Evolutionary conservation across 768 basidiomycete genomes (phyloP), one percentile per base, ranked within the genome.

Genomic region (Coprinopsis sp.): DNA sequence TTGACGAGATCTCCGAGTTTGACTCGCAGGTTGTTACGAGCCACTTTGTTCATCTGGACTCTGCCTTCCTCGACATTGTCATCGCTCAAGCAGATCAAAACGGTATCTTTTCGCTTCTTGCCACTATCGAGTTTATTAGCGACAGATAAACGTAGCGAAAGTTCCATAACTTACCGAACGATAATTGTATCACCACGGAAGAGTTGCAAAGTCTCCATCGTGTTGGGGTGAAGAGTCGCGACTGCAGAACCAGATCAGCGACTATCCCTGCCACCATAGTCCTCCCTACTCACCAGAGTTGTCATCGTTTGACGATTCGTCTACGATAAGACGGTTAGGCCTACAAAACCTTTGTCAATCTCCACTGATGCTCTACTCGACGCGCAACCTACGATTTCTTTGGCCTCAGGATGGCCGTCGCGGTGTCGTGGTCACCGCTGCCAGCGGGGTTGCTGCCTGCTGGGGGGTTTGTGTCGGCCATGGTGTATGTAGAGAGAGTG

Each of bases 11-110:
- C 96, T 33, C 90, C 95, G 33, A 98, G 84, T 73, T 97, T 98
- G 57, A 98, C 91, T 46, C 95, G 90, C 37, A 98, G 70, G 70
- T 99, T 98, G 73, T 97, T 95, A 48, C 96, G 91, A n/a, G 96
- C 96, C 28, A 99, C 96, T 69, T 98, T 98, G 84, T 99, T 99
- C 70, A 99, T 73, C 59, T 96, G 94, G 53, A 99, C 94, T 64
- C 91, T 90, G 48, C 96, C 95, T 68, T 98, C 96, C 58, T 97
- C 96, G 51, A 98, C 91, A 51, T 95, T 91, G 59, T 98, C 96
- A 31, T 88, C 89, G 60, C 87, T 88, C 60, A 99, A 68, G 60
- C 93, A 96, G 64, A 98, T 98, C 51, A 99, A 84, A 33, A 99
- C 96, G 6, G 95, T 97, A 58, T 98, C 94, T 58, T 87, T 84